Evolutionary conservation across 1,284 basidiomycete genomes (phyloP).

Genomic region (Pterulicium gracile): DNA sequence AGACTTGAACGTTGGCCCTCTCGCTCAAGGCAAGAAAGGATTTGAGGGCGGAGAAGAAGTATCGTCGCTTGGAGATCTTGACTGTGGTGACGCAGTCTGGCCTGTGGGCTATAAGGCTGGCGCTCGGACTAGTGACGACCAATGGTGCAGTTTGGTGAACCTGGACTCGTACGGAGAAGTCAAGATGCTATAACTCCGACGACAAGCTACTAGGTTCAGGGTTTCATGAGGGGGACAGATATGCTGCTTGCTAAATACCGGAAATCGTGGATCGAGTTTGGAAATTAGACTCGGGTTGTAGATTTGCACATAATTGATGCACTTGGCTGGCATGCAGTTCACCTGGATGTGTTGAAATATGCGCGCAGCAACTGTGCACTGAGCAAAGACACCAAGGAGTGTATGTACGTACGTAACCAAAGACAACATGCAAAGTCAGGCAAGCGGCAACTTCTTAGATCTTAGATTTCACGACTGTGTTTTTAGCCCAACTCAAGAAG

Average conservation of each 20-base stretch:
- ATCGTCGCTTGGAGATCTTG: background rate
- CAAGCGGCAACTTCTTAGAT: background rate
- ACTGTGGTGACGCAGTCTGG: background rate
- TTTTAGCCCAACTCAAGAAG: background rate
- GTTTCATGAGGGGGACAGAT: no score
- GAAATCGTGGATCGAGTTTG: no score
- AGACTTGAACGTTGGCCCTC: background rate
- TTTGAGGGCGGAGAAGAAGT: background rate
- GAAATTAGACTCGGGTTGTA: no score
- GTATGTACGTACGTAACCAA: background rate
- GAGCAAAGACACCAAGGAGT: no score
- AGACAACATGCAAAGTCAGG: background rate
- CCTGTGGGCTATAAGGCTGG: no score
- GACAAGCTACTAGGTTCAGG: no score
- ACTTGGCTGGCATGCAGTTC: background rate
- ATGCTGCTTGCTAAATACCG: no score
- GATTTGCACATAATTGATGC: background rate
- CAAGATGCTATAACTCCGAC: no score
- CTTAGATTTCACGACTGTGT: background rate
- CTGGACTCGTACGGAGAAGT: background rate
- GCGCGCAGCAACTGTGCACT: no score
- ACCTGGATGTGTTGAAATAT: no score
- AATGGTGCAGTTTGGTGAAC: background rate
- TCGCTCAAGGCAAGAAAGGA: background rate
- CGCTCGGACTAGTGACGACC: background rate